Percentiles rank a stretch among this genome's conserved stretches.
These are phyloP conservation scores for Spergularia marina DNA, from an alignment of 148 eudicot species.

Conservation along the genomic window DNA sequence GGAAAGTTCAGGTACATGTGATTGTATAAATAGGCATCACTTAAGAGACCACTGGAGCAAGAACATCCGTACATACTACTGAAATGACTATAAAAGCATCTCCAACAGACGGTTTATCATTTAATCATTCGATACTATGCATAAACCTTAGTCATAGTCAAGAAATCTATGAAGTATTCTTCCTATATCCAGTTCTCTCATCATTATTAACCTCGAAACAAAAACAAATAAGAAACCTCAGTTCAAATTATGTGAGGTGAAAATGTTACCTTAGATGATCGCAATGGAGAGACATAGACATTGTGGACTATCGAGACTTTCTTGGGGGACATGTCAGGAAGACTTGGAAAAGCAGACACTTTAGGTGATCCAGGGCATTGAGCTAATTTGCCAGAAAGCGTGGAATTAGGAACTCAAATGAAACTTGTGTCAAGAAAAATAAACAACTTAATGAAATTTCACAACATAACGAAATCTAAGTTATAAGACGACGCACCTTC, in stretches of 20 bases:
- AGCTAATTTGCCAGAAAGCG: conserved; percentile 38
- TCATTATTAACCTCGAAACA: background rate
- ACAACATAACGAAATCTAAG: background rate
- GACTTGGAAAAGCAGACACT: conserved; percentile 75
- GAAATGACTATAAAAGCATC: background rate
- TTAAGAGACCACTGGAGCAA: too few relatives aligned
- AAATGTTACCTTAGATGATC: conserved; percentile 85
- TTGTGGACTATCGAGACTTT: conserved; percentile 81
- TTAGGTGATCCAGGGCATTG: conserved; percentile 80
- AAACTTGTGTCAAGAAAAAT: background rate
- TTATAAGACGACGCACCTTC: conserved; percentile 42
- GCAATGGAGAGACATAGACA: conserved; percentile 90
- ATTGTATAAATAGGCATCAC: too few relatives aligned
- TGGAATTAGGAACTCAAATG: conserved; percentile 5
- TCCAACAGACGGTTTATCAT: background rate
- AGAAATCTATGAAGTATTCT: background rate
- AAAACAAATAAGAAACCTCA: background rate
- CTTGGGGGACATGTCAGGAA: conserved; percentile 99
- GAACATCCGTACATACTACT: too few relatives aligned
- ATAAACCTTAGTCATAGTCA: background rate
- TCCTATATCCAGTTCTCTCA: background rate
- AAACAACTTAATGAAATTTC: too few relatives aligned
- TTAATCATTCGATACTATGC: background rate
- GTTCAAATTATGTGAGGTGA: background rate
- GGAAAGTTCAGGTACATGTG: conserved; percentile 1